Evolutionary conservation across 2,329 filamentous ascomycete genomes (phyloP), one percentile per base, ranked within the genome.

Genomic region (Microsporum canis): DNA sequence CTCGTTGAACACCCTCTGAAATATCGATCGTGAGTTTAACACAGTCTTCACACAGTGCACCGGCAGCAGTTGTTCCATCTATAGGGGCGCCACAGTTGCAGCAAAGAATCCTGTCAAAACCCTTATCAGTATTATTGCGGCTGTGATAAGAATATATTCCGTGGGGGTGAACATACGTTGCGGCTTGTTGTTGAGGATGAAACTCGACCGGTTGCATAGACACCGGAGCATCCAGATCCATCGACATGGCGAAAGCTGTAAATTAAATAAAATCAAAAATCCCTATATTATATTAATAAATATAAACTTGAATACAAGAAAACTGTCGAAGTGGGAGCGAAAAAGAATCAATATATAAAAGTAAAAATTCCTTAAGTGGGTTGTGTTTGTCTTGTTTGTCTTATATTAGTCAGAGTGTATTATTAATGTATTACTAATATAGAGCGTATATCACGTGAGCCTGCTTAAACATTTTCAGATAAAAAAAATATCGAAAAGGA

Each of bases 61-160:
- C 91, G 59, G 88, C 86, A 31, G 89, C 82, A 12, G 85, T 84
- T 17, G 91, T 96, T 74, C 94, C 94, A 75, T 96, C 91, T 70
- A 99, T 96, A 43, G 92, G 87, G 63, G 89, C 91, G 71, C 92
- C 94, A 75, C 94, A 99, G 81, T 97, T 96, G 79, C 90, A 96
- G 77, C 94, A 99, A 62, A 99, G 88, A 71, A 97, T 96, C n/a
- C 86, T 89, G 63, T 31, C 57, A 59, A 57, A 41, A 61, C 65
- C 66, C 65, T 57, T 57, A 27, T 64, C 60, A 45, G 36, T 38
- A 63, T 60, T 53, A 31, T 31, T 27, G 68, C 66, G 64, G 67
- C 64, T 60, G 3, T 29, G 51, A 55, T 55, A 55, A 55, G 31
- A 55, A 55, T 58, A 41, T 43, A 56, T 56, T 27, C 33, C 31